phyloP scores from a whole-genome alignment of 192 early-diverging fungal species.

The Coemansia sp. region DNA sequence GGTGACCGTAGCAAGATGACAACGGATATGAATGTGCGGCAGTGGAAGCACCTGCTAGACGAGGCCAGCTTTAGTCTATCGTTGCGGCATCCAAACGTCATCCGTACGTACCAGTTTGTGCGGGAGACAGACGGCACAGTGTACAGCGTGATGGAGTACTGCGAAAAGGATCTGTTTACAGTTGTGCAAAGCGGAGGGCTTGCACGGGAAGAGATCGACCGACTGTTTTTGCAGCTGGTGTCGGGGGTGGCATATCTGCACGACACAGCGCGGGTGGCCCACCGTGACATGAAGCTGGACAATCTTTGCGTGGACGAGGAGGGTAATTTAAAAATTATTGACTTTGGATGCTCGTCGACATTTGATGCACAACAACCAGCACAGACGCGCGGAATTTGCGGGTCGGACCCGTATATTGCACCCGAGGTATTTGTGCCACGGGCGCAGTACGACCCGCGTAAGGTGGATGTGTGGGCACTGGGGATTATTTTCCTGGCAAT shows the following conservation, averaged over 20 bases:
- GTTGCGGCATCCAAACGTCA: constrained; percentile 74
- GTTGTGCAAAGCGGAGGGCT: constrained; percentile 74
- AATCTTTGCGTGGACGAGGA: constrained; percentile 76
- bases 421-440: constrained; percentile 73
- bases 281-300: constrained; percentile 84
- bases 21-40: constrained; percentile 43
- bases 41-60: constrained; percentile 53
- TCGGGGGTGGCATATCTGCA: constrained; percentile 77
- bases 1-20: constrained; percentile 37
- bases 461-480: constrained; percentile 85
- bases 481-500: constrained; percentile 84
- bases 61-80: constrained; percentile 56
- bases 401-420: constrained; percentile 94
- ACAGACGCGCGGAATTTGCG: constrained; percentile 79
- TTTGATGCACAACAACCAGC: constrained; percentile 65
- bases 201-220: constrained; percentile 71
- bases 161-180: constrained; percentile 81
- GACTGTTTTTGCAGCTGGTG: constrained; percentile 78
- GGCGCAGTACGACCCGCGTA: constrained; percentile 76
- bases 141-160: constrained; percentile 89
- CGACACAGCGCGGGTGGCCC: constrained; percentile 70
- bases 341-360: constrained; percentile 83
- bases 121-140: constrained; percentile 61
- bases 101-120: constrained; percentile 73
- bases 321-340: constrained; percentile 80